Base-by-base conservation (phyloP, 2,329 filamentous ascomycete species). In the Ascochyta koolunga region DNA sequence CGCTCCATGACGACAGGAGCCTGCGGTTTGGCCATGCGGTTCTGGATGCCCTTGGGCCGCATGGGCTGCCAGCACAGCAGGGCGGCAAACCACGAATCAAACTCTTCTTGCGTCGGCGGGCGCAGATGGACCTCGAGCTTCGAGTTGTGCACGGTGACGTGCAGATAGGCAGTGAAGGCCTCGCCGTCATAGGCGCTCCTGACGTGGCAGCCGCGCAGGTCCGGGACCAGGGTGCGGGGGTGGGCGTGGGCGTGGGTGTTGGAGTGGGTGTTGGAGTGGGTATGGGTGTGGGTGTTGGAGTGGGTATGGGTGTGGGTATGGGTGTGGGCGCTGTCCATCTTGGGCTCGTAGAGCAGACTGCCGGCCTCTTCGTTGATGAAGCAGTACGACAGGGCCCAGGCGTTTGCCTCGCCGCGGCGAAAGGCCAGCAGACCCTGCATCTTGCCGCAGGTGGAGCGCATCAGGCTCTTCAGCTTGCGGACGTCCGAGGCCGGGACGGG, bases 381-480 rank as follows among this genome's bases (percentile, higher is more conserved):
- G 69, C 88, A 89, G 58, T 88, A 84, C n/a, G 89, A 89, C 29
- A 80, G 75, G 52, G 83, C 81, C 90, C 90, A 95, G 1, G 82
- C 79, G 15, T 82, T 85, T 21, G 79, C 78, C 13, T 81, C 79
- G 32, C 86, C 84, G 37, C 80, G 80, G 64, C 89, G 85, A 69
- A 90, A 93, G 59, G 90, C 87, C 25, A 92, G 80, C 61, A 88
- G 86, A 50, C 90, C 90, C 65, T 86, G 87, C 90, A 93, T 95
- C 61, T 87, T 84, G 24, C 91, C 90, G 66, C 88, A 89, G 6
- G 91, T 78, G 21, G 83, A 87, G 71, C 87, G 90, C 89, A 95
- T 93, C 55, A 95, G 76, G 64, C 86, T 81, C 48, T 92, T 77
- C 22, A 93, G 82, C 67, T 86, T 89, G 63, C 88, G 88, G 33